These are phyloP conservation scores for Ordospora pajunii DNA, from an alignment of 371 early-diverging fungal genomes.

Conservation along the genomic window DNA sequence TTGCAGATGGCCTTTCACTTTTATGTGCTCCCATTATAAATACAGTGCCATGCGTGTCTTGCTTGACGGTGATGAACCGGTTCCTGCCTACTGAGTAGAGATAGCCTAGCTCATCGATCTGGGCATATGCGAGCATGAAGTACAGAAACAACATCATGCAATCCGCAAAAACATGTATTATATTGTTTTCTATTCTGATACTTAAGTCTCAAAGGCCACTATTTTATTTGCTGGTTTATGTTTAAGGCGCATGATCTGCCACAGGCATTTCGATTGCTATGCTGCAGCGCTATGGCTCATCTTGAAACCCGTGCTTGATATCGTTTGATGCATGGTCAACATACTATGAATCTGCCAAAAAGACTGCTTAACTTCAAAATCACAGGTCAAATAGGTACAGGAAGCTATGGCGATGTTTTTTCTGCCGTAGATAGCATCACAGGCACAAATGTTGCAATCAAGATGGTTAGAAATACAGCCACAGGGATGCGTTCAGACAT, in stretches of 20 bases:
- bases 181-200: not conserved
- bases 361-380: not conserved
- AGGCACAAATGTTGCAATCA: not conserved
- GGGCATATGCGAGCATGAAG: not conserved
- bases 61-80: not conserved
- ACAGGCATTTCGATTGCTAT: no score
- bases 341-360: not conserved
- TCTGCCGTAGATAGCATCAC: not conserved
- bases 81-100: not conserved
- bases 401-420: not conserved
- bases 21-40: no score
- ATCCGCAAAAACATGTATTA: not conserved
- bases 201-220: not conserved
- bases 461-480: not conserved
- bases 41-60: no score
- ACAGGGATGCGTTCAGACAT: not conserved
- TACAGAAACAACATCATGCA: not conserved
- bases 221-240: not conserved
- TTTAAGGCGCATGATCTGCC: not conserved
- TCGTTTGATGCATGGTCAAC: no score
- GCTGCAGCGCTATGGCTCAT: no score
- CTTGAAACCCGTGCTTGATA: no score
- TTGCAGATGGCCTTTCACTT: no score
- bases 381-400: not conserved
- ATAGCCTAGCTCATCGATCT: not conserved